Percentiles rank a stretch among this genome's conserved stretches.
phyloP scores from a whole-genome alignment of 352 stramenopile genomes.

The Pythium volutum region DNA sequence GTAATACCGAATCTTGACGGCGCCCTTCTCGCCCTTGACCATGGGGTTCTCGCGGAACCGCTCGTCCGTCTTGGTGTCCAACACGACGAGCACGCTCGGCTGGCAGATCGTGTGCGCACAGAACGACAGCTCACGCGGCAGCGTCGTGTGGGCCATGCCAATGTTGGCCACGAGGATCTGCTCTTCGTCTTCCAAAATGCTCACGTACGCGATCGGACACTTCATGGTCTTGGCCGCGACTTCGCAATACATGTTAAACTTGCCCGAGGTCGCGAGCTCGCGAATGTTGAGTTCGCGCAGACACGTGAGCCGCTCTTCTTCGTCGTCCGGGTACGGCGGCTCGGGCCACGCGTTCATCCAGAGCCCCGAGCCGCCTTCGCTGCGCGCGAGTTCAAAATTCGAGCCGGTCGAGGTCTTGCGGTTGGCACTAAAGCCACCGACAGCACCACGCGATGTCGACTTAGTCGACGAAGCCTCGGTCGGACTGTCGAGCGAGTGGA shows the following conservation, averaged over 20 bases:
- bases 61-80: conserved; percentile 84
- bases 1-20: conserved; percentile 88
- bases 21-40: conserved; percentile 80
- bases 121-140: conserved; percentile 80
- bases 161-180: conserved; percentile 84
- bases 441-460: conserved; percentile 30
- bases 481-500: conserved; percentile 77
- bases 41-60: conserved; percentile 87
- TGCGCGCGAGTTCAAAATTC: conserved; percentile 42
- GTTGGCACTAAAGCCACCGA: conserved; percentile 22
- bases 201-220: conserved; percentile 83
- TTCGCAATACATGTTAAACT: conserved; percentile 89
- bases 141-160: conserved; percentile 75
- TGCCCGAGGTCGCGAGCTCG: conserved; percentile 63
- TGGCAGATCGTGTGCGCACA: conserved; percentile 86
- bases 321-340: conserved; percentile 72
- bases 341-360: conserved; percentile 84
- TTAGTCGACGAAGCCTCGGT: conserved; percentile 47
- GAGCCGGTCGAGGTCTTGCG: conserved; percentile 69
- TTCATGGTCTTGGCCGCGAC: conserved; percentile 87
- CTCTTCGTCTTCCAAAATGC: conserved; percentile 83
- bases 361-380: conserved; percentile 45
- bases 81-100: conserved; percentile 72
- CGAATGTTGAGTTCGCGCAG: conserved; percentile 81
- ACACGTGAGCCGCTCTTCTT: conserved; percentile 69